Conservation (phyloP, 768 basidiomycete species). For the Psilocybe azurescens region DNA sequence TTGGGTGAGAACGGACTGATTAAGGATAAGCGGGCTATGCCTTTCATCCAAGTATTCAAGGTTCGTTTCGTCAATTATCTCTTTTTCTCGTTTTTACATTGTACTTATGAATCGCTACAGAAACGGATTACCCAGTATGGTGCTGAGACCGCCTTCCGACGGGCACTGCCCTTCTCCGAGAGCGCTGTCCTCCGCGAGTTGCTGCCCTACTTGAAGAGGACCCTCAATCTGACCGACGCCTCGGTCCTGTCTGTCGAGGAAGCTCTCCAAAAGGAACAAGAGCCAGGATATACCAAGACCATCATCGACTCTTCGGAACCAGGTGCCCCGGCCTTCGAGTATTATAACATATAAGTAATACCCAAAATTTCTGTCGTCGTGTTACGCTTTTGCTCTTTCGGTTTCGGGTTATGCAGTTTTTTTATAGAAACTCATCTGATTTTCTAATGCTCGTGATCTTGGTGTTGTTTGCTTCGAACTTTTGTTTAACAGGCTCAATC, state of each 20-base stretch:
- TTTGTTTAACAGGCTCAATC: too few relatives aligned
- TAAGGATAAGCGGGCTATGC: constrained; percentile 97
- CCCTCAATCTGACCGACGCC: constrained; percentile 71
- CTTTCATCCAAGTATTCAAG: constrained; percentile 93
- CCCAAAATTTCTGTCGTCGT: neutral
- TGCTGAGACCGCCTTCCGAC: constrained; percentile 78
- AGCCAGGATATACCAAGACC: constrained; percentile 63
- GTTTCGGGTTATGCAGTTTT: too few relatives aligned
- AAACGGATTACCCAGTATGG: constrained; percentile 85
- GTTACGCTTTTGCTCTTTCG: neutral
- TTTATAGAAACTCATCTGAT: too few relatives aligned
- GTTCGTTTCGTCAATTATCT: constrained; percentile 42
- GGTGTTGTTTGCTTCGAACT: too few relatives aligned
- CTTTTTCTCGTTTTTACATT: neutral
- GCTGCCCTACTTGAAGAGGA: constrained; percentile 81
- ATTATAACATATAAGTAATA: constrained; percentile 65
- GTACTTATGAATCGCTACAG: constrained; percentile 39
- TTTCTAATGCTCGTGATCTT: too few relatives aligned
- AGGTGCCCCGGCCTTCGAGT: constrained; percentile 85
- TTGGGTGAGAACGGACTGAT: constrained; percentile 78
- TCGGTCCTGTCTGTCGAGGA: constrained; percentile 76
- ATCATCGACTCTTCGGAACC: constrained; percentile 91
- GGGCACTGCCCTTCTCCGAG: constrained; percentile 86
- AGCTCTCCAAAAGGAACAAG: constrained; percentile 56
- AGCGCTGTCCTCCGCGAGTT: constrained; percentile 70